Conservation (phyloP, 768 basidiomycete genomes). For the Amanita brunnescens region DNA sequence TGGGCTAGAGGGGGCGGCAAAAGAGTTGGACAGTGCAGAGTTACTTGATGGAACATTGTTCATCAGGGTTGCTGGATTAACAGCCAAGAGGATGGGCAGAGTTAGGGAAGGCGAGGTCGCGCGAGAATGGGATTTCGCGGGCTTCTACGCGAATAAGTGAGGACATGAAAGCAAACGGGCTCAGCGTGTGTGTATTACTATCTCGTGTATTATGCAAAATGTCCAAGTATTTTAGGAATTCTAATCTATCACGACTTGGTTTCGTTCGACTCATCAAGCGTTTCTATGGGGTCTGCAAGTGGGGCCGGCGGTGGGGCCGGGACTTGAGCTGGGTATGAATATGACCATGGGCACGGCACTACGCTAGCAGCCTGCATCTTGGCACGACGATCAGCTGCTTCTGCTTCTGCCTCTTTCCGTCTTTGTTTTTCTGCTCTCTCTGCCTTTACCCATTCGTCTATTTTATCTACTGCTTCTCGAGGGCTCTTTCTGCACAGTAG, state of each 20-base stretch:
- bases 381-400: not conserved
- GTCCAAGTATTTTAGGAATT: slow-evolving; percentile 12
- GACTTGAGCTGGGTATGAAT: too few species aligned
- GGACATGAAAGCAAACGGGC: not conserved
- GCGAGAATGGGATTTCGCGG: not conserved
- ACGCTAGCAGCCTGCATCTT: too few species aligned
- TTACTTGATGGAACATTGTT: slow-evolving; percentile 57
- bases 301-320: too few species aligned
- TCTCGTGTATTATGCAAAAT: not conserved
- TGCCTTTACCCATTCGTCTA: slow-evolving; percentile 34
- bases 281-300: too few species aligned
- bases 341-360: too few species aligned
- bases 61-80: slow-evolving; percentile 45
- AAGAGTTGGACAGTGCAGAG: slow-evolving; percentile 40
- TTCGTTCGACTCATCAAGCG: too few species aligned
- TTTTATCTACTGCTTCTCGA: slow-evolving; percentile 22
- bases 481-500: slow-evolving; percentile 36
- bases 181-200: not conserved
- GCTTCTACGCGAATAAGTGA: not conserved
- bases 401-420: slow-evolving; percentile 17
- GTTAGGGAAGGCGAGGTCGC: slow-evolving; percentile 25
- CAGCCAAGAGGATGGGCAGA: slow-evolving; percentile 32
- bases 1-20: slow-evolving; percentile 10
- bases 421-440: slow-evolving; percentile 27
- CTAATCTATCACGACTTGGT: too few species aligned